Evolutionary conservation across 257 asterid genomes (phyloP), one percentile per base, ranked within the genome.

Genomic region (Linaria vulgaris): DNA sequence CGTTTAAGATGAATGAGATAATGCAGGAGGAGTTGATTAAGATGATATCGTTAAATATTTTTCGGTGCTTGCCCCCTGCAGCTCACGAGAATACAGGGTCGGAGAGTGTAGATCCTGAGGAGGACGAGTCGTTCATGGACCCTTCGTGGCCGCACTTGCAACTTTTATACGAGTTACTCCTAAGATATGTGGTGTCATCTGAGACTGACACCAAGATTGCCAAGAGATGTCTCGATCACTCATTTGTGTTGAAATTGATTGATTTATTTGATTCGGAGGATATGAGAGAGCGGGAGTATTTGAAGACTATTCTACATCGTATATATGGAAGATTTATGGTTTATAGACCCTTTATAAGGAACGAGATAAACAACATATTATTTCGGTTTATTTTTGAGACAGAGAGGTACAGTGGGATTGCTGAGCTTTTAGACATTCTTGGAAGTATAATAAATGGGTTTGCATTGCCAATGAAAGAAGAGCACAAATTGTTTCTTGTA

Each of bases 301-400:
- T 90, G 80, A 91, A 91, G 78, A 91, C 94, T 38, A 78, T 88
- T 76, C 94, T 91, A 69, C 97, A 91, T 61, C 87, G 91, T 37
- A 84, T 91, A 63, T 91, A 91, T 64, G 97, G 96, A 52, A 88
- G 87, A 74, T 91, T 90, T 72, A 90, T 90, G 96, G 96, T 88
- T 54, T 96, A 85, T 65, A 83, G 96, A 30, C 97, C 97, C 21
- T 88, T 80, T 68, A 91, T 91, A 76, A 79, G 97, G 85, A 91
- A 85, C 55, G 88, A 87, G 0, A 84, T 88, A 50, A 91, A 86
- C 80, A 88, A 88, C 76, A 78, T 88, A 43, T 84, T 91, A 49
- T 88, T 76, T 62, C 76, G 86, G 68, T 85, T 91, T 75, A 75
- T 91, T 63, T 88, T 91, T 67, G 97, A 91, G 82, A 90, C 94